Base-by-base conservation (phyloP, 2,329 filamentous ascomycete genomes). In the Fusarium sp. region DNA sequence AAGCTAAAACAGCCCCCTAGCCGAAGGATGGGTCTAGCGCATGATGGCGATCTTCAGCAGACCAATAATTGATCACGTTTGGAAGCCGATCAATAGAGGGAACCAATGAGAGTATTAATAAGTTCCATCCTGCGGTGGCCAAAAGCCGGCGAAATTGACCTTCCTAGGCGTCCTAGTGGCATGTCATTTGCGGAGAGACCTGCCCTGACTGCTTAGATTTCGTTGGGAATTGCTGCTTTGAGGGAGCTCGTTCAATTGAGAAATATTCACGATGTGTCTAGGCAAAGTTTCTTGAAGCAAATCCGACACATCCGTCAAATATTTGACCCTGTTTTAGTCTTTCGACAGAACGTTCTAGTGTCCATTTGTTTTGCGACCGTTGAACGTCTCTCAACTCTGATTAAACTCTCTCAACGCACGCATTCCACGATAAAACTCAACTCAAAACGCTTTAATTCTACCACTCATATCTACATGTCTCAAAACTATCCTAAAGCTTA, bases 401-500 rank as follows among this genome's bases (percentile, higher is more conserved):
- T 48, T 9, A 38, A 40, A n/a, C 17, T 33, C 38, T 31, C 18
- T 20, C 9, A 17, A 18, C 15, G 6, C 13, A 6, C 9, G 17
- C 14, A 20, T 6, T 9, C 3, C 4, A 34, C 20, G 17, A 2
- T 6, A 4, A n/a, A 46, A 26, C 18, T 11, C 14, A 11, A 44
- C 17, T 15, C 13, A 33, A 39, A 24, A 51, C 4, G 2, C 13
- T 15, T 20, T 42, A 22, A 18, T 34, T 40, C 10, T 28, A 26
- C 26, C 26, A 40, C 15, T n/a, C 10, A 31, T 14, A 33, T 39
- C 22, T 42, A 40, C 3, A 45, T 7, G 28, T 60, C n/a, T 49
- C 5, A 42, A 18, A 14, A 33, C 8, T 10, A 17, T 38, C 17
- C 33, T 33, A 70, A 5, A 68, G 22, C 33, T 66, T 66, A 10